Evolutionary conservation across 768 basidiomycete genomes (phyloP).

Genomic region (Pleurotus sapidus): DNA sequence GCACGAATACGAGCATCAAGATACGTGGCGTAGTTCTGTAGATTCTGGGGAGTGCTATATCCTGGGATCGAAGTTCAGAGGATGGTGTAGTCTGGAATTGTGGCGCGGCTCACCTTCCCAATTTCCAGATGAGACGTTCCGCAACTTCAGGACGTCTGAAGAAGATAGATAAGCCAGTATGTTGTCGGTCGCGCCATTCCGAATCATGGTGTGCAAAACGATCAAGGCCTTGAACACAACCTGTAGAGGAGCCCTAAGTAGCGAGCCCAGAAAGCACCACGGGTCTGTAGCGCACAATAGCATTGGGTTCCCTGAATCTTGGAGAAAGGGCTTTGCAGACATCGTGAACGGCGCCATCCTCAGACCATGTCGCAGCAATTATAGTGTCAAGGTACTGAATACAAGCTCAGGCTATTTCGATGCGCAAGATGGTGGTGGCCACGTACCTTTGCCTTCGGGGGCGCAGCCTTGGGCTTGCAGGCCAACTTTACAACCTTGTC

Average conservation of each 20-base stretch:
- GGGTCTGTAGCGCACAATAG: constrained; percentile 56
- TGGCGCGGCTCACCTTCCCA: constrained; percentile 72
- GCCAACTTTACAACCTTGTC: constrained; percentile 95
- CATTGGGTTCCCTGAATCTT: constrained; percentile 88
- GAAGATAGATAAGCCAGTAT: constrained; percentile 81
- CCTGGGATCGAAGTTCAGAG: constrained; percentile 40
- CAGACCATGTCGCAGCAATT: constrained; percentile 94
- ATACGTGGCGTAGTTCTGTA: constrained; percentile 85
- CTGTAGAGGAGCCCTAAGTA: constrained; percentile 34
- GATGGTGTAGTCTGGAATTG: background rate
- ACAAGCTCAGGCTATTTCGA: too few relatives aligned
- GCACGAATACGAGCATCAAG: constrained; percentile 86
- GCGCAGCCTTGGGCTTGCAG: constrained; percentile 94
- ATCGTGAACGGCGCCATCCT: constrained; percentile 91
- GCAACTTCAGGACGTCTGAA: constrained; percentile 76
- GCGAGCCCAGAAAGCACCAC: too few relatives aligned
- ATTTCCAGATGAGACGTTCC: constrained; percentile 74
- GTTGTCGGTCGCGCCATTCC: constrained; percentile 95
- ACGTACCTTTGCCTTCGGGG: constrained; percentile 90
- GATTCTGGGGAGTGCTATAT: constrained; percentile 81
- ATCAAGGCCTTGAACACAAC: constrained; percentile 98
- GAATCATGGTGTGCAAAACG: constrained; percentile 94
- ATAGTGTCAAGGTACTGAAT: constrained; percentile 92
- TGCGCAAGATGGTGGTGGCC: background rate
- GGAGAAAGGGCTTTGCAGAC: constrained; percentile 87